Percentiles rank a stretch among this genome's conserved stretches.
Conservation (phyloP, 2,329 filamentous ascomycete species). For the Penicillium sp. region DNA sequence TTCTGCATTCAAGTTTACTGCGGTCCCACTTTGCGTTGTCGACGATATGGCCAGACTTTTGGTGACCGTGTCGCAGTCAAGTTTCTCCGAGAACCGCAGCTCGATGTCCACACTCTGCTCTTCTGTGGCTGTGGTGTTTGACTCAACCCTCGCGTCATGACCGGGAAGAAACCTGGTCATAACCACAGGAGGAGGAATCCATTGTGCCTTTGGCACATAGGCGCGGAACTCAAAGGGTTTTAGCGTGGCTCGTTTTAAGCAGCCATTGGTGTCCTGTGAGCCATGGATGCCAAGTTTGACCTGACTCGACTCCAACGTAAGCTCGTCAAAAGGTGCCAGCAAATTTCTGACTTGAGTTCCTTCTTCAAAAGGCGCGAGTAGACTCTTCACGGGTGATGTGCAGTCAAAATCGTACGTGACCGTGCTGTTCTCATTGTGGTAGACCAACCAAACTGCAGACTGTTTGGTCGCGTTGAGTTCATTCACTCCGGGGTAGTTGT, state of each 20-base stretch:
- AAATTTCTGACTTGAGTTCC: constrained; percentile 61
- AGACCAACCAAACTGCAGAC: constrained; percentile 45
- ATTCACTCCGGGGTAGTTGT: constrained; percentile 52
- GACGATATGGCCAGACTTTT: constrained; percentile 55
- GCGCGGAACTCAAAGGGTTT: constrained; percentile 60
- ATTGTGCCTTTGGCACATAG: constrained; percentile 58
- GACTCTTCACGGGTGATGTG: constrained; percentile 45
- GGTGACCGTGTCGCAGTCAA: constrained; percentile 61
- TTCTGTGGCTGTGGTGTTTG: constrained; percentile 32
- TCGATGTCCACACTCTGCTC: constrained; percentile 46
- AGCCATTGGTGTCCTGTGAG: constrained; percentile 55
- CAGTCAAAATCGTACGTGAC: constrained; percentile 61
- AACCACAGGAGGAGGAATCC: constrained; percentile 50
- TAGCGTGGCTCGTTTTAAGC: constrained; percentile 54
- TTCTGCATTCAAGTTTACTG: constrained; percentile 45
- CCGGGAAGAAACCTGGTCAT: constrained; percentile 62
- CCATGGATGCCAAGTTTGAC: constrained; percentile 50
- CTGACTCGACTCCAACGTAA: constrained; percentile 50
- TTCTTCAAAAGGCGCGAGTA: constrained; percentile 58
- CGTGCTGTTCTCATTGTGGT: constrained; percentile 49
- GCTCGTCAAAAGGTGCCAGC: constrained; percentile 63
- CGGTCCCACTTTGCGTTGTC: constrained; percentile 50
- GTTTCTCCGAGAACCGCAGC: constrained; percentile 60
- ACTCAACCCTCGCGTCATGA: constrained; percentile 58
- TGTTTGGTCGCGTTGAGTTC: constrained; percentile 45